phyloP scores from a whole-genome alignment of 179 eudicot species.

The Patellifolia procumbens region DNA sequence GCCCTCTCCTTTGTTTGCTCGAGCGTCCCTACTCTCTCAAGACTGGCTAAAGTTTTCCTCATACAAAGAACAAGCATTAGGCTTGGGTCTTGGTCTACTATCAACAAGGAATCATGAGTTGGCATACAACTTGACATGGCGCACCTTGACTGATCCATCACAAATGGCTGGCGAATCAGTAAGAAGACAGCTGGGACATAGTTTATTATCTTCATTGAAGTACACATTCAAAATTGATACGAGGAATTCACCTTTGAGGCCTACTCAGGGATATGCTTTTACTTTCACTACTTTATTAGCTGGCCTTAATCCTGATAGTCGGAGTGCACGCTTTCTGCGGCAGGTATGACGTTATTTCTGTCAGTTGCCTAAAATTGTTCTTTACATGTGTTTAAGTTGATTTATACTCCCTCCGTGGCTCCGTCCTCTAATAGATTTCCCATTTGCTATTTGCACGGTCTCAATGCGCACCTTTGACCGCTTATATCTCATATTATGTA shows the following conservation, averaged over 20 bases:
- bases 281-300: slow-evolving; percentile 69
- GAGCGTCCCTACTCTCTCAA: slow-evolving; percentile 76
- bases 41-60: slow-evolving; percentile 89
- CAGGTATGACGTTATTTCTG: slow-evolving; percentile 53
- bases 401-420: too few species aligned
- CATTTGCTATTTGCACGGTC: too few species aligned
- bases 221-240: slow-evolving; percentile 74
- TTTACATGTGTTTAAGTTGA: slow-evolving; percentile 2
- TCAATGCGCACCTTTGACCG: too few species aligned
- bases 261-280: slow-evolving; percentile 86
- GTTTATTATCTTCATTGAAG: slow-evolving; percentile 72
- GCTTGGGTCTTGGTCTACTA: slow-evolving; percentile 70
- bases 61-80: slow-evolving; percentile 68
- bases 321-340: slow-evolving; percentile 68
- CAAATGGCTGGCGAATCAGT: slow-evolving; percentile 75
- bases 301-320: slow-evolving; percentile 78
- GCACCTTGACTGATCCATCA: slow-evolving; percentile 77
- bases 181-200: slow-evolving; percentile 91
- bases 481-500: too few species aligned
- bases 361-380: not conserved
- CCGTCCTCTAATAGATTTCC: too few species aligned
- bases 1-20: slow-evolving; percentile 62
- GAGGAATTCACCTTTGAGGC: slow-evolving; percentile 77
- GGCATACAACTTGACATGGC: slow-evolving; percentile 74
- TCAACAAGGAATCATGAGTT: slow-evolving; percentile 70